phyloP scores from a whole-genome alignment of 768 basidiomycete genomes.

The Tricholoma saponaceum region DNA sequence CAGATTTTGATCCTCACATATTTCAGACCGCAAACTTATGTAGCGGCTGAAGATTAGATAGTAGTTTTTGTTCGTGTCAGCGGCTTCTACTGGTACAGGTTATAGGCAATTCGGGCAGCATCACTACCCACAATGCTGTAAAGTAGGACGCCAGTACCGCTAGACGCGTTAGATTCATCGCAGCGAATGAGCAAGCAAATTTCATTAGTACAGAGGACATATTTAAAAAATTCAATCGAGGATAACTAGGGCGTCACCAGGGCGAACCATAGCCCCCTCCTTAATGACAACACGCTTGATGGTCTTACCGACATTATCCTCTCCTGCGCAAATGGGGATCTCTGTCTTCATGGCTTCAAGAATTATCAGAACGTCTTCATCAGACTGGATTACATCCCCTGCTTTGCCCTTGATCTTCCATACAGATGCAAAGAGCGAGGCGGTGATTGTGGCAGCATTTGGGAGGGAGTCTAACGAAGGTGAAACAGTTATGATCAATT shows the following conservation, averaged over 20 bases:
- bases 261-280: conserved; percentile 41
- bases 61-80: too few species aligned
- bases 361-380: conserved; percentile 41
- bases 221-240: conserved; percentile 15
- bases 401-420: conserved; percentile 46
- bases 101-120: too few species aligned
- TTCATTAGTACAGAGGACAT: too few species aligned
- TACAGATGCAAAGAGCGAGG: conserved; percentile 41
- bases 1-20: too few species aligned
- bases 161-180: too few species aligned
- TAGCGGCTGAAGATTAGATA: too few species aligned
- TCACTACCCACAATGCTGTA: too few species aligned
- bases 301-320: conserved; percentile 38
- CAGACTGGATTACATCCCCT: conserved; percentile 38
- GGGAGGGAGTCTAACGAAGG: not conserved
- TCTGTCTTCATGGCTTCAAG: conserved; percentile 70
- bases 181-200: too few species aligned
- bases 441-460: conserved; percentile 14
- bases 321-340: conserved; percentile 43
- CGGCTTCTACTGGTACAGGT: too few species aligned
- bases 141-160: too few species aligned
- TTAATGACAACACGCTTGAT: conserved; percentile 36
- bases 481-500: not conserved
- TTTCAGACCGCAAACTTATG: too few species aligned
- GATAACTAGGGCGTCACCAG: conserved; percentile 42